These are phyloP conservation scores for Quercus mongolica DNA, from an alignment of 306 rosid genomes.

Conservation along the genomic window DNA sequence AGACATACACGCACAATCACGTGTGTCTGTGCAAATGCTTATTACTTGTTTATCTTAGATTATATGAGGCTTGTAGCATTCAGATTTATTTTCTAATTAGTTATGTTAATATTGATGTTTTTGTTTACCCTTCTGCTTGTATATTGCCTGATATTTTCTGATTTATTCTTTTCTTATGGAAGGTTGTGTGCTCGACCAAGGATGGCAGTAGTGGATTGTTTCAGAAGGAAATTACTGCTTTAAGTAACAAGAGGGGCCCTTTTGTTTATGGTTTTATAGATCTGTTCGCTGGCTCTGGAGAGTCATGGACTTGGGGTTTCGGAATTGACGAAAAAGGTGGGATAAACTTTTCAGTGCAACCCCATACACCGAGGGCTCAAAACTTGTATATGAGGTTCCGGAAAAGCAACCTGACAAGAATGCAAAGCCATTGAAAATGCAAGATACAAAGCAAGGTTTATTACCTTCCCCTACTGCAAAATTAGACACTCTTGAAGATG, in stretches of 20 bases:
- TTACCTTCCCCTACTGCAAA: slow-evolving; percentile 34
- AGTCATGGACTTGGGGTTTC: slow-evolving; percentile 85
- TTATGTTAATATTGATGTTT: neutral
- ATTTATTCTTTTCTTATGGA: slow-evolving; percentile 34
- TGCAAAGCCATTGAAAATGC: slow-evolving; percentile 27
- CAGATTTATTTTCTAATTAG: neutral
- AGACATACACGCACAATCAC: neutral
- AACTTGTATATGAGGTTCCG: slow-evolving; percentile 30
- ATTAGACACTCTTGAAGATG: slow-evolving; percentile 57
- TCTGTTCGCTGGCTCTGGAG: slow-evolving; percentile 87
- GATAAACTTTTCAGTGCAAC: slow-evolving; percentile 35
- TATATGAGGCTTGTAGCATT: neutral
- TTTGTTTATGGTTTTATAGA: slow-evolving; percentile 87
- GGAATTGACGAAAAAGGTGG: slow-evolving; percentile 60
- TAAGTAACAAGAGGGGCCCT: slow-evolving; percentile 47
- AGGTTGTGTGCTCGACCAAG: slow-evolving; percentile 36
- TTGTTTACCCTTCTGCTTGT: slow-evolving; percentile 10
- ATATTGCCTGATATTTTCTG: slow-evolving; percentile 16
- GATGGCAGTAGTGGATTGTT: slow-evolving; percentile 50
- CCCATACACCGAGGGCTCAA: slow-evolving; percentile 39
- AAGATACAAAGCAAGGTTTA: slow-evolving; percentile 39
- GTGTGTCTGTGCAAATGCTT: neutral
- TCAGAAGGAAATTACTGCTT: slow-evolving; percentile 46
- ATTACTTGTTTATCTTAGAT: neutral
- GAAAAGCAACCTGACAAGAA: slow-evolving; percentile 46